These are phyloP conservation scores for Venturia asperata DNA, from an alignment of 2,329 filamentous ascomycete species.

Conservation along the genomic window DNA sequence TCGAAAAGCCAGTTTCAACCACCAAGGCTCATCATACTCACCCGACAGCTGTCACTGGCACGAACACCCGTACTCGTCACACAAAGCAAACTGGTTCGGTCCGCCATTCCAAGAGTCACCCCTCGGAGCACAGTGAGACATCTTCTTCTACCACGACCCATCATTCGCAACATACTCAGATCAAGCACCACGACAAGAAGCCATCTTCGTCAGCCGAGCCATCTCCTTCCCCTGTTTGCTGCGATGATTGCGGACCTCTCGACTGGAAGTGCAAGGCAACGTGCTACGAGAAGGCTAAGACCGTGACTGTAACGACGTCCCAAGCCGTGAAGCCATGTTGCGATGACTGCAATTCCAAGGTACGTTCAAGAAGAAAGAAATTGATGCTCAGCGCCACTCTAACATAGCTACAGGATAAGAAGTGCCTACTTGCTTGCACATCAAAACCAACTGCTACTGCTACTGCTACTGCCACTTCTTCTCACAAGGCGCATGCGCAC, in stretches of 20 bases:
- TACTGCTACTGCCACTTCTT: background rate
- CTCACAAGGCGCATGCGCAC: background rate
- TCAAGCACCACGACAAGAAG: background rate
- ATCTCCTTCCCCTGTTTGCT: background rate
- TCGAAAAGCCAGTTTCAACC: background rate
- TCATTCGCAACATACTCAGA: background rate
- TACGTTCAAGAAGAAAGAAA: background rate
- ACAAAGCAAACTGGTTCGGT: background rate
- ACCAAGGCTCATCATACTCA: background rate
- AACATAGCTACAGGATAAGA: background rate
- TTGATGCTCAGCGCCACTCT: background rate
- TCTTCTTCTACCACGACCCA: background rate
- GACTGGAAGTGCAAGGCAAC: slow-evolving; percentile 3
- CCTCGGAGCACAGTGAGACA: background rate
- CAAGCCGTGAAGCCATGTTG: slow-evolving; percentile 3
- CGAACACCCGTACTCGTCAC: background rate
- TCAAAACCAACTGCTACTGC: background rate
- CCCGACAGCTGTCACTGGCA: background rate
- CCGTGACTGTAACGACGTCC: background rate
- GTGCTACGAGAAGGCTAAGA: slow-evolving; percentile 2
- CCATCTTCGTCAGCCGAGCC: background rate
- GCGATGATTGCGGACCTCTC: background rate
- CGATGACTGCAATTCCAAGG: background rate
- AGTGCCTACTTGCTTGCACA: background rate
- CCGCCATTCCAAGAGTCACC: background rate